Evolutionary conservation across 495 filamentous ascomycete species (phyloP).

Genomic region (Aspergillus olivimuriae): DNA sequence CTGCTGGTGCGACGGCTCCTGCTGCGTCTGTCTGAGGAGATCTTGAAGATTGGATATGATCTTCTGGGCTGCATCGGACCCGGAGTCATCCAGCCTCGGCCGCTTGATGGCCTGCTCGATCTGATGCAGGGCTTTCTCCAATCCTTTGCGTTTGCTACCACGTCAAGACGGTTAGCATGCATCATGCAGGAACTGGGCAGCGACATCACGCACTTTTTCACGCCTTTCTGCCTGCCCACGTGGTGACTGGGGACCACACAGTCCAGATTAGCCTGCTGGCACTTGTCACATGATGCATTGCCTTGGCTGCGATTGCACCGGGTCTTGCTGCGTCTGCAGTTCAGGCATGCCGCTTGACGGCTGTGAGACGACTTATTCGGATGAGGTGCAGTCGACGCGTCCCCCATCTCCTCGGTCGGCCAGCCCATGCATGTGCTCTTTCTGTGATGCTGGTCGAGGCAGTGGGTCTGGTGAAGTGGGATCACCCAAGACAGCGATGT

Average conservation of each 20-base stretch:
- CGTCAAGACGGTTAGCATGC: conserved; percentile 7
- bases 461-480: no score
- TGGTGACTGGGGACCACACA: conserved; percentile 64
- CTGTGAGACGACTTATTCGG: conserved; percentile 10
- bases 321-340: conserved; percentile 62
- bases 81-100: conserved; percentile 42
- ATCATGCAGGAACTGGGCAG: neutral
- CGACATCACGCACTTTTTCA: conserved; percentile 55
- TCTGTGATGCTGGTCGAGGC: no score
- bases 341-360: conserved; percentile 59
- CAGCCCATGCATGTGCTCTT: neutral
- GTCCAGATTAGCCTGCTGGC: conserved; percentile 48
- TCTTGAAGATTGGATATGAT: conserved; percentile 50
- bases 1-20: conserved; percentile 26
- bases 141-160: conserved; percentile 60
- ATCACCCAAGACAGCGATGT: no score
- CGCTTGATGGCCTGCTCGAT: conserved; percentile 66
- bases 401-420: conserved; percentile 10
- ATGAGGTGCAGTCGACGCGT: neutral
- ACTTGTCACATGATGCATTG: conserved; percentile 54
- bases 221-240: conserved; percentile 64
- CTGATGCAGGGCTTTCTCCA: conserved; percentile 67
- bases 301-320: conserved; percentile 51
- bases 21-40: conserved; percentile 39
- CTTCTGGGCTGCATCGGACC: conserved; percentile 44